Percentiles rank a stretch among this genome's conserved stretches.
These are phyloP conservation scores for Boechera divaricarpa DNA, from an alignment of 345 rosid species.

Conservation along the genomic window DNA sequence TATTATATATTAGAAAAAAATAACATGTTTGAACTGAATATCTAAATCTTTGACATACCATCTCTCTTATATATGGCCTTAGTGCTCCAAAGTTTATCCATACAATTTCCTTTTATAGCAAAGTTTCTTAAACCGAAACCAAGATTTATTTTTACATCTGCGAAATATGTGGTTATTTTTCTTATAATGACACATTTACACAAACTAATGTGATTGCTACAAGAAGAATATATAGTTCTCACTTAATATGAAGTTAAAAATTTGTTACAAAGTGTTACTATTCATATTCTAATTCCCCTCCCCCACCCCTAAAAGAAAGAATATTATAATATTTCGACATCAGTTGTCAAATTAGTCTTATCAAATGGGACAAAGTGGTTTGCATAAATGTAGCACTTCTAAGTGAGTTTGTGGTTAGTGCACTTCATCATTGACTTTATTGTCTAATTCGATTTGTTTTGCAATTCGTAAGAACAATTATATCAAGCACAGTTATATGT, in stretches of 20 bases:
- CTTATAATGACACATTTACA: neutral
- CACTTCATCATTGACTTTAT: constrained; percentile 45
- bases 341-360: constrained; percentile 35
- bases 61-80: neutral
- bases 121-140: neutral
- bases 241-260: neutral
- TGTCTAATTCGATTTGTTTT: constrained; percentile 18
- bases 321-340: constrained; percentile 7
- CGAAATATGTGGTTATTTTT: neutral
- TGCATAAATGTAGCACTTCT: constrained; percentile 31
- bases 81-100: constrained; percentile 28
- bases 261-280: neutral
- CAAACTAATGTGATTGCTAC: neutral
- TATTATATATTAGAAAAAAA: neutral
- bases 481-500: constrained; percentile 17
- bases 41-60: constrained; percentile 20
- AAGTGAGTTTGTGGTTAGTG: constrained; percentile 39
- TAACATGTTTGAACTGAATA: neutral
- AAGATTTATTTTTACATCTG: neutral
- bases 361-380: constrained; percentile 30
- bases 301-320: neutral
- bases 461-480: constrained; percentile 28
- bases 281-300: neutral
- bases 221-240: neutral
- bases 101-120: neutral